Conservation (phyloP, 495 filamentous ascomycete species). For the Niebla homalea region DNA sequence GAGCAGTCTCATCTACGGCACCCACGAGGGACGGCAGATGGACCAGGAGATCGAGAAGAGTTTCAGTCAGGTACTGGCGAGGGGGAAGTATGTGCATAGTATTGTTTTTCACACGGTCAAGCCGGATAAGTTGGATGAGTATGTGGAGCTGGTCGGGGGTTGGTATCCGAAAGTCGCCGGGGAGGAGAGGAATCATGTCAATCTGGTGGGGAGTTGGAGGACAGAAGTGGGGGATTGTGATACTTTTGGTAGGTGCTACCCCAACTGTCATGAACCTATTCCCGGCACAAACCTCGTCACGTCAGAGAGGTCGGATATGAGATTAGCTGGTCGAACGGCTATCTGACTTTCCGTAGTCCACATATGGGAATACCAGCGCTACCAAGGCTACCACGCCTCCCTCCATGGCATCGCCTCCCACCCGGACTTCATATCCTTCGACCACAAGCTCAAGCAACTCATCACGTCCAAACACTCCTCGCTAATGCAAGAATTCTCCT, state of each 20-base stretch:
- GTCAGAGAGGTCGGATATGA: too few relatives aligned
- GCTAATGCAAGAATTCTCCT: conserved; percentile 98
- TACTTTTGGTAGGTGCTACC: conserved; percentile 66
- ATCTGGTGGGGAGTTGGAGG: conserved; percentile 95
- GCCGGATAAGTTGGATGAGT: conserved; percentile 90
- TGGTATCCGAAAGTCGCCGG: conserved; percentile 85
- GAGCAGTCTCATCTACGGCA: conserved; percentile 81
- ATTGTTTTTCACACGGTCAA: conserved; percentile 96
- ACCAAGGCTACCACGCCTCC: conserved; percentile 88
- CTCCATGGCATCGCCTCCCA: conserved; percentile 68
- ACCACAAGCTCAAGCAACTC: conserved; percentile 62
- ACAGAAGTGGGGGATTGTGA: conserved; percentile 97
- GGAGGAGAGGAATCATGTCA: conserved; percentile 73
- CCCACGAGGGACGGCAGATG: conserved; percentile 80
- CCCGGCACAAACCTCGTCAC: too few relatives aligned
- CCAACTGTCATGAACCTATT: background rate
- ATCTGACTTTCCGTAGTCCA: conserved; percentile 47
- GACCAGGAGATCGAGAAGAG: conserved; percentile 90
- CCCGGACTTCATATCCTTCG: conserved; percentile 70
- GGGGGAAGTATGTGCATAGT: conserved; percentile 96
- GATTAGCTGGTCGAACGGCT: conserved; percentile 12
- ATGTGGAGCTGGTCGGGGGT: conserved; percentile 76
- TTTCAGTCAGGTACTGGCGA: conserved; percentile 84
- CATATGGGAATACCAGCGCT: conserved; percentile 99
- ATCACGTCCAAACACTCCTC: conserved; percentile 76